These are phyloP conservation scores for Cucurbita argyrosperma DNA, from an alignment of 306 rosid species.

Conservation along the genomic window DNA sequence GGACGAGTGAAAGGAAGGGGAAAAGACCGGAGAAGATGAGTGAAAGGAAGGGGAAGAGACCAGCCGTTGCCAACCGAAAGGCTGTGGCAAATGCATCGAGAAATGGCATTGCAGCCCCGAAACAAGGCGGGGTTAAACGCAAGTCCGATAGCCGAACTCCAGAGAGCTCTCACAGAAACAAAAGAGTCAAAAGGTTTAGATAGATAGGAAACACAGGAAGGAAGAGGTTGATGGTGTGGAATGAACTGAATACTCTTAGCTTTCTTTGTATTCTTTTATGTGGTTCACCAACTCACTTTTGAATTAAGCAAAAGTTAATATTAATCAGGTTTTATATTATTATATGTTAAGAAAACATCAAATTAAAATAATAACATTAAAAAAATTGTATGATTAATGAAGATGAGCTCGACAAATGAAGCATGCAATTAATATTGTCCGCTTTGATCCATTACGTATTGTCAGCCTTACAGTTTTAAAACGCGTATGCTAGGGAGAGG, in stretches of 20 bases:
- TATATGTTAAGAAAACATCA: too few species aligned
- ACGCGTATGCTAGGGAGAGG: too few species aligned
- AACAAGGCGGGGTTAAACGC: slow-evolving; percentile 54
- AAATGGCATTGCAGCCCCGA: slow-evolving; percentile 20
- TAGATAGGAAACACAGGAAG: slow-evolving; percentile 25
- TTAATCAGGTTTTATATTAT: too few species aligned
- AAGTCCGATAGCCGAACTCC: slow-evolving; percentile 74
- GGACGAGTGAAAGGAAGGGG: too few species aligned
- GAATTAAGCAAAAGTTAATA: not conserved
- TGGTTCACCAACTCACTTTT: not conserved
- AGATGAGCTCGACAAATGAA: too few species aligned
- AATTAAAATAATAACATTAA: too few species aligned
- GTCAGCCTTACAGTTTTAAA: too few species aligned
- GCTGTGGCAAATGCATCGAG: slow-evolving; percentile 19
- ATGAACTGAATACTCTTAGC: not conserved
- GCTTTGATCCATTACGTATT: too few species aligned
- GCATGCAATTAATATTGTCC: too few species aligned
- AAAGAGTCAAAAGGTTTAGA: slow-evolving; percentile 39
- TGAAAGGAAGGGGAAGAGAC: slow-evolving; percentile 47
- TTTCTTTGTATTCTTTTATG: not conserved
- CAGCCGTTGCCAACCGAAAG: slow-evolving; percentile 77
- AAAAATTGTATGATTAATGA: too few species aligned
- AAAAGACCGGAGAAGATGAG: not conserved
- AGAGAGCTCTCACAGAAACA: slow-evolving; percentile 28
- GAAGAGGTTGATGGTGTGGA: not conserved